Base-by-base conservation (phyloP, 345 rosid species). In the Murraya paniculata region DNA sequence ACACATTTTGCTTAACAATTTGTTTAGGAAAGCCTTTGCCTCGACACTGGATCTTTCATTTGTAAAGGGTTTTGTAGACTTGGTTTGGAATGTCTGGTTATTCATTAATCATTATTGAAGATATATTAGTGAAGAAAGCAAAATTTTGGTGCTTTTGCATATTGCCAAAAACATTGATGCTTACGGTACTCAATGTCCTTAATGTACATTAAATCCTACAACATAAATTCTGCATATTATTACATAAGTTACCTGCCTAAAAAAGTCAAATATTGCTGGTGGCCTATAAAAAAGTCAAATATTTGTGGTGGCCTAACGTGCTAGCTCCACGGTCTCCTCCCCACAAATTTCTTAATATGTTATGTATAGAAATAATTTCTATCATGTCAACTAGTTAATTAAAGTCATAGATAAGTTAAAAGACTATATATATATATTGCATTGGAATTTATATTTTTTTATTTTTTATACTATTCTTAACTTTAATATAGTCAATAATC, bases 211-310 rank as follows among this genome's bases (percentile, higher is more conserved):
- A 45, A 45, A 45, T 45, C 11, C 50, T 11, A 45, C 50, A 45
- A 45, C 16, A 11, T 45, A 45, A 45, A 41, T 41, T 41, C 48
- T 41, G 48, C 48, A 41, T 50, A 18, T 16, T 13, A 50, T 50
- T 50, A 18, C 56, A 16, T 50, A 50, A 53, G 57, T 18, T 22
- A 58, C n/a, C 0, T 58, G 13, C 22, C 36, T 4, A 62, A 14
- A 10, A 27, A 55, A 76, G 73, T 76, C 73, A 66, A 55, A 56
- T n/a, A 56, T 33, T 53, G 64, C 39, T 14, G 72, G 9, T 8
- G 55, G 21, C 61, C 31, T 64, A 22, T 4, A 62, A 14, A 10
- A 27, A 55, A 76, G 73, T 76, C 73, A 66, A 55, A 56, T n/a
- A 56, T 33, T 53, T 55, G 30, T 14, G 72, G 9, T 8, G 55